phyloP scores from a whole-genome alignment of 2,329 filamentous ascomycete genomes.

The Fusarium liriodendri region DNA sequence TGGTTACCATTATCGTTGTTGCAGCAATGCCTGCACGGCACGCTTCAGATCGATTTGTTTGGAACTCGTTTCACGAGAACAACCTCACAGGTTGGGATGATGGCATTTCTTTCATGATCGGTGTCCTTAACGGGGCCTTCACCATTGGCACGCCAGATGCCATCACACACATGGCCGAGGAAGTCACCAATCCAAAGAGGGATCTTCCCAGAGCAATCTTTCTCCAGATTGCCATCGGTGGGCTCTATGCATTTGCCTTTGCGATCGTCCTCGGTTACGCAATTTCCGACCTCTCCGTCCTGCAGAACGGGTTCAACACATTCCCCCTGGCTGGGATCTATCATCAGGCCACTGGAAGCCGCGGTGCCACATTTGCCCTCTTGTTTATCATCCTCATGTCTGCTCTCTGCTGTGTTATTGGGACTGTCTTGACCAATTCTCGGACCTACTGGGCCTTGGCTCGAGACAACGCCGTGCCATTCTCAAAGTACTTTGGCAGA shows the following conservation, averaged over 20 bases:
- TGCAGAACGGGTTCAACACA: conserved; percentile 36
- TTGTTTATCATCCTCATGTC: conserved; percentile 43
- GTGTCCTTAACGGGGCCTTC: conserved; percentile 40
- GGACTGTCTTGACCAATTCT: conserved; percentile 41
- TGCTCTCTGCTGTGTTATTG: conserved; percentile 36
- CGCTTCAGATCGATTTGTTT: conserved; percentile 37
- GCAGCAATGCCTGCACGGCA: conserved; percentile 36
- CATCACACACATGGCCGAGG: conserved; percentile 43
- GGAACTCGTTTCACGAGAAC: conserved; percentile 39
- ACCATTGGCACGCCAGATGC: conserved; percentile 40
- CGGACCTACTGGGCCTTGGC: conserved; percentile 40
- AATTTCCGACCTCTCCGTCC: conserved; percentile 37
- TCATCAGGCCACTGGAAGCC: conserved; percentile 36
- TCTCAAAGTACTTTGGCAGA: conserved; percentile 29
- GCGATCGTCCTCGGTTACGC: conserved; percentile 39
- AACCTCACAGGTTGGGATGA: conserved; percentile 41
- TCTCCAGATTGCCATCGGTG: conserved; percentile 40
- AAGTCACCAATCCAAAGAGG: conserved; percentile 30
- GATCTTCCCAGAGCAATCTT: conserved; percentile 36
- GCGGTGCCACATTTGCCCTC: conserved; percentile 31
- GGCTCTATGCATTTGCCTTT: conserved; percentile 36
- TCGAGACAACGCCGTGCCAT: conserved; percentile 40
- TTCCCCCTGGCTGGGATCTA: conserved; percentile 42
- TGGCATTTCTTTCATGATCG: conserved; percentile 41
- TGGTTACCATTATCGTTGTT: conserved; percentile 38